Conservation (phyloP, 176 grass and related monocot species). For the Saccharum spontaneum region DNA sequence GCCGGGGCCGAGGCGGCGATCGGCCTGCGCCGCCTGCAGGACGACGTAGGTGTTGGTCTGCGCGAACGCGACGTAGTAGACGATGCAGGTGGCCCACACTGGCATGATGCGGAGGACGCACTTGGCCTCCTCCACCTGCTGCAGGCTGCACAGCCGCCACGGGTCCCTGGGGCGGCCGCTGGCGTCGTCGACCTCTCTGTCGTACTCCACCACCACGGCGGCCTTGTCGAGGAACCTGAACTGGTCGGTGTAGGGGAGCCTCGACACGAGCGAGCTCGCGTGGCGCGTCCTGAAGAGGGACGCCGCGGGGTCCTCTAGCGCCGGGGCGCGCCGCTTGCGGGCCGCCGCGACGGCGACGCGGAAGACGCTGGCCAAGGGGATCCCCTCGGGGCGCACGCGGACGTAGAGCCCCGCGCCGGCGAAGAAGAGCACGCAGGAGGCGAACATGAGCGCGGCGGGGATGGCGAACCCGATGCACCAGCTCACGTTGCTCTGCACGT, state of each 20-base stretch:
- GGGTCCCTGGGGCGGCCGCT: conserved; percentile 28
- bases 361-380: conserved; percentile 47
- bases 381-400: conserved; percentile 57
- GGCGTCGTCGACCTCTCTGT: conserved; percentile 35
- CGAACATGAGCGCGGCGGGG: conserved; percentile 57
- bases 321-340: conserved; percentile 28
- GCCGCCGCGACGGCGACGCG: conserved; percentile 49
- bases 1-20: conserved; percentile 35
- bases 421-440: conserved; percentile 69
- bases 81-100: conserved; percentile 54
- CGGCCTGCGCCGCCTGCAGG: conserved; percentile 55
- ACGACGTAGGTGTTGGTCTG: conserved; percentile 62
- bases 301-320: conserved; percentile 3
- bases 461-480: conserved; percentile 68
- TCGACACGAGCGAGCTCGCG: conserved; percentile 46
- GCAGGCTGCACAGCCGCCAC: conserved; percentile 61
- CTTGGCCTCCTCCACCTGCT: conserved; percentile 81
- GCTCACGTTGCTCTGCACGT: conserved; percentile 74
- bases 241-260: conserved; percentile 67
- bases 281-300: conserved; percentile 53
- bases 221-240: conserved; percentile 82
- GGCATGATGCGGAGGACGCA: conserved; percentile 65
- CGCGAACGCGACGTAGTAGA: conserved; percentile 47
- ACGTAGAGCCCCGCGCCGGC: conserved; percentile 53
- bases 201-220: conserved; percentile 39